Conservation (phyloP, 1,284 basidiomycete genomes). For the Tylopilus sp. region DNA sequence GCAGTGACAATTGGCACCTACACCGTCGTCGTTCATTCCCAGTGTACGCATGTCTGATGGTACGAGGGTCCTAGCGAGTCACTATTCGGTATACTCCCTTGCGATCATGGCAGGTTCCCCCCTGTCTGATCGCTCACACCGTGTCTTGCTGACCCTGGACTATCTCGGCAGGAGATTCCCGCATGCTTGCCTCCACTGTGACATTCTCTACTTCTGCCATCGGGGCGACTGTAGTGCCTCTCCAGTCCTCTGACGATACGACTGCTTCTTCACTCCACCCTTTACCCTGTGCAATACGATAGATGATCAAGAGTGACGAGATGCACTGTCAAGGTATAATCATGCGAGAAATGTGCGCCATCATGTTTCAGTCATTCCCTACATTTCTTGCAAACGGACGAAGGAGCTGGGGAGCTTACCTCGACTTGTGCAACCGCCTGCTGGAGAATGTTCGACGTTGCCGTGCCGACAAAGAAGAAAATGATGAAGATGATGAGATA, state of each 20-base stretch:
- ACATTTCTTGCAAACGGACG: neutral
- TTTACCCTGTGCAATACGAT: constrained; percentile 36
- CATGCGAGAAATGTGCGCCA: neutral
- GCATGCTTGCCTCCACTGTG: neutral
- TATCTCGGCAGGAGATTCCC: neutral
- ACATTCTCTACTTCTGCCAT: constrained; percentile 6
- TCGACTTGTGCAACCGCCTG: constrained; percentile 32
- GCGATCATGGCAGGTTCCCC: neutral
- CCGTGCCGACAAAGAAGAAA: constrained; percentile 10
- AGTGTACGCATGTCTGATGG: neutral
- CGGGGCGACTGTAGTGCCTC: constrained; percentile 15
- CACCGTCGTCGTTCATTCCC: neutral
- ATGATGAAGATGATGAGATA: constrained; percentile 35
- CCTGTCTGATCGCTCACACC: constrained; percentile 11
- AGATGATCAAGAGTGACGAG: constrained; percentile 34
- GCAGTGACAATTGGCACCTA: neutral
- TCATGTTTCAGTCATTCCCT: neutral
- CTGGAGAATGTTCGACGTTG: constrained; percentile 26
- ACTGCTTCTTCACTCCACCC: constrained; percentile 23
- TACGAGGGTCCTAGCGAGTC: too few species aligned
- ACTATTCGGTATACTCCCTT: too few species aligned
- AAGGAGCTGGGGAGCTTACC: constrained; percentile 18
- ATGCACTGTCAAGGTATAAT: constrained; percentile 20
- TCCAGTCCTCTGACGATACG: constrained; percentile 29
- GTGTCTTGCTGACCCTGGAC: neutral